Evolutionary conservation across 768 basidiomycete species (phyloP).

Genomic region (Lactarius tabidus): DNA sequence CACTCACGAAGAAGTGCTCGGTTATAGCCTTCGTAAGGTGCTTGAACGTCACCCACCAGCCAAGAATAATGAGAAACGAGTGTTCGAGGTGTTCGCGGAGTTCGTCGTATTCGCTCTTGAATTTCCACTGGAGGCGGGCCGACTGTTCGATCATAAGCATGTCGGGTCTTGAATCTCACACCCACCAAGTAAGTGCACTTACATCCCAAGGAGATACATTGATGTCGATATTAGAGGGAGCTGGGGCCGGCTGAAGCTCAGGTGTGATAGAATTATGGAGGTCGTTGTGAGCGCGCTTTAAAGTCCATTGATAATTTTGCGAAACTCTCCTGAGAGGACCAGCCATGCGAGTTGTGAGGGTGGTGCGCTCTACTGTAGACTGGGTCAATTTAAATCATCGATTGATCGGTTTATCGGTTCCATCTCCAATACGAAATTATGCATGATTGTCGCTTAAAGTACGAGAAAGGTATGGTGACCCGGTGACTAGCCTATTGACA

Average conservation of each 20-base stretch:
- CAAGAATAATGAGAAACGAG: slow-evolving; percentile 1
- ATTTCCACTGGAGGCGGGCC: slow-evolving; percentile 9
- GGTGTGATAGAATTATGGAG: slow-evolving; percentile 6
- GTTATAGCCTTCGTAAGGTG: not conserved
- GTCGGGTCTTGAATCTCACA: not conserved
- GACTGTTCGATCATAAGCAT: not conserved
- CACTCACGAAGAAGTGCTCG: slow-evolving; percentile 7
- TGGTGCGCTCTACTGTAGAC: not conserved
- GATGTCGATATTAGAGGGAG: not conserved
- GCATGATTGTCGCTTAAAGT: not conserved
- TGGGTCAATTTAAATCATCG: not conserved
- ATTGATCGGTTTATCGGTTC: not conserved
- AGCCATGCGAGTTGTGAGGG: slow-evolving; percentile 9
- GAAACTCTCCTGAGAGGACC: slow-evolving; percentile 17
- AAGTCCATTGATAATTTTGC: slow-evolving; percentile 12
- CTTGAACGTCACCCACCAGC: slow-evolving; percentile 3
- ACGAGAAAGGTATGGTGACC: not conserved
- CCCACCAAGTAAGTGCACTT: not conserved
- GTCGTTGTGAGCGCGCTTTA: slow-evolving; percentile 20
- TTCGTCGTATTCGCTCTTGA: slow-evolving; percentile 15
- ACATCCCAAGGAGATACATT: slow-evolving; percentile 6
- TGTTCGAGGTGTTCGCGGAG: slow-evolving; percentile 13
- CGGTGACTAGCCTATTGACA: too few relatives aligned
- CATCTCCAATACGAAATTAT: not conserved
- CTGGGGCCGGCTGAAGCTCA: not conserved